Conservation (phyloP, 345 rosid species). For the Bruguiera parviflora region DNA sequence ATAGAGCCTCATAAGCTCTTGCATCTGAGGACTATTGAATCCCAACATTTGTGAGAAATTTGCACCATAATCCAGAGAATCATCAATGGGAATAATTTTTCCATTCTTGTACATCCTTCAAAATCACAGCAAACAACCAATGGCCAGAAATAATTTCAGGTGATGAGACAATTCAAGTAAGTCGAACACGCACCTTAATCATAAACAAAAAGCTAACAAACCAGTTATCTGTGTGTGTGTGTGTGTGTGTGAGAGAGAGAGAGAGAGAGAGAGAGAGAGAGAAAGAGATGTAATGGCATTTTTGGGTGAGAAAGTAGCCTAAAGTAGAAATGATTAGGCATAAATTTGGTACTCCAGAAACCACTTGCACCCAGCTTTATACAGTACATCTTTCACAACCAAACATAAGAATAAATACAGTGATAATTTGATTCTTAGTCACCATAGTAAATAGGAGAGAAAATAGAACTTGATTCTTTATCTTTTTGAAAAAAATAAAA, state of each 20-base stretch:
- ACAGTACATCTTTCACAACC: no score
- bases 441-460: no score
- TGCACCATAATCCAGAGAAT: conserved; percentile 89
- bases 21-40: conserved; percentile 78
- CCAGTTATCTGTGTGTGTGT: no score
- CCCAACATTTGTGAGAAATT: conserved; percentile 93
- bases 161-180: background rate
- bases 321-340: no score
- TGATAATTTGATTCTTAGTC: no score
- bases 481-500: no score
- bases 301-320: no score
- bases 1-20: conserved; percentile 97
- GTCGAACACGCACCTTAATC: background rate
- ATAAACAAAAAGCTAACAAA: background rate
- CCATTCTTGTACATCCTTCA: conserved; percentile 81
- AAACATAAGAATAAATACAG: no score
- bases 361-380: no score
- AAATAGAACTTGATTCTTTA: no score
- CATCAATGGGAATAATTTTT: conserved; percentile 58
- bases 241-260: background rate
- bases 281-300: background rate
- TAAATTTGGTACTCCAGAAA: no score
- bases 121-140: conserved; percentile 2
- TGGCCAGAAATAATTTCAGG: background rate
- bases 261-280: background rate